Conservation (phyloP, 176 grass and related monocot species). For the Alopecurus myosuroides region DNA sequence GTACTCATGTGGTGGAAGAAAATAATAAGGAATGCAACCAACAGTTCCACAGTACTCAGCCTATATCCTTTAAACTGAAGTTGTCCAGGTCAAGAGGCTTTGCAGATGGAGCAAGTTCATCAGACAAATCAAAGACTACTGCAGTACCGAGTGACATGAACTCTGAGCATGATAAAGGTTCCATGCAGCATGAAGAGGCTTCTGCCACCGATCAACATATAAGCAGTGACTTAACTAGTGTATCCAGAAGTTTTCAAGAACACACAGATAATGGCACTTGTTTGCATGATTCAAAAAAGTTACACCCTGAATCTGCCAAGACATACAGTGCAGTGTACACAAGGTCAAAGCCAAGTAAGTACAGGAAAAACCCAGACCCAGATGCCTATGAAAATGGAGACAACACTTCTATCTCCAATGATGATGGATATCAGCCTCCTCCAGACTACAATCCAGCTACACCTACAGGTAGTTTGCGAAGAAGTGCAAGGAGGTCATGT, state of each 20-base stretch:
- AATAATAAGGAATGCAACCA: constrained; percentile 17
- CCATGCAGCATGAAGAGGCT: constrained; percentile 38
- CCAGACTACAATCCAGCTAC: constrained; percentile 43
- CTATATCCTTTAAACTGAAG: constrained; percentile 49
- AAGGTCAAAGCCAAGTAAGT: constrained; percentile 60
- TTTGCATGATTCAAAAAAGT: constrained; percentile 43
- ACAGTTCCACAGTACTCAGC: constrained; percentile 35
- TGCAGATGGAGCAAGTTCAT: constrained; percentile 37
- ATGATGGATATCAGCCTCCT: constrained; percentile 53
- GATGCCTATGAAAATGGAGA: constrained; percentile 56
- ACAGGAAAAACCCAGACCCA: constrained; percentile 44
- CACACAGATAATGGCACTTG: constrained; percentile 16
- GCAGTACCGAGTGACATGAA: constrained; percentile 15
- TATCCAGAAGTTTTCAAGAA: constrained; percentile 33
- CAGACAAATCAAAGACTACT: constrained; percentile 37
- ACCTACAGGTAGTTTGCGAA: constrained; percentile 39
- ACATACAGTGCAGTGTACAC: constrained; percentile 64
- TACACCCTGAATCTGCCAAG: constrained; percentile 43
- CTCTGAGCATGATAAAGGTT: constrained; percentile 22
- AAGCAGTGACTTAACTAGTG: constrained; percentile 22
- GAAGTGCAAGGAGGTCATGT: constrained; percentile 45
- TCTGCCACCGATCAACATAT: constrained; percentile 38
- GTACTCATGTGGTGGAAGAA: constrained; percentile 16
- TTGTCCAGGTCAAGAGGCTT: constrained; percentile 56
- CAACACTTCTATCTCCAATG: constrained; percentile 63